Evolutionary conservation across 2,329 filamentous ascomycete species (phyloP).

Genomic region (Herpotrichia juniperi): DNA sequence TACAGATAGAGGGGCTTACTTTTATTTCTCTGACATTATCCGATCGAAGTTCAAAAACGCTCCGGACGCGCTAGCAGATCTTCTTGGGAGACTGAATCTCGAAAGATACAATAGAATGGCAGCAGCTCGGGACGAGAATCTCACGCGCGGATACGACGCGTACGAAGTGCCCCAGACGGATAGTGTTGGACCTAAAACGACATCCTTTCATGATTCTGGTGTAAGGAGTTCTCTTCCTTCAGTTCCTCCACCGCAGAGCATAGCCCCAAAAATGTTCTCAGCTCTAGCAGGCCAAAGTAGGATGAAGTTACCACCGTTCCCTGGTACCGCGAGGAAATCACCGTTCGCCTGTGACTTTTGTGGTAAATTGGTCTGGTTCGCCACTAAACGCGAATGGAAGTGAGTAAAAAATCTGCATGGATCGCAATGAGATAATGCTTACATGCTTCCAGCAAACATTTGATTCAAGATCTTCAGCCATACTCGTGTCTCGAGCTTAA

Average conservation of each 20-base stretch:
- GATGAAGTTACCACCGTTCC: neutral
- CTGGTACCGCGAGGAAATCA: neutral
- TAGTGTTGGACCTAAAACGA: neutral
- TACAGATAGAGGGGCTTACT: neutral
- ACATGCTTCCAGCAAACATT: neutral
- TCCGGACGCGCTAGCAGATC: neutral
- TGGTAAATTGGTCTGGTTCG: neutral
- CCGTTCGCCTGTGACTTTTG: neutral
- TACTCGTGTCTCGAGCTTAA: slow-evolving; percentile 5
- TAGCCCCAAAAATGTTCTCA: neutral
- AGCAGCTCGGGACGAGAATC: neutral
- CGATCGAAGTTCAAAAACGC: neutral
- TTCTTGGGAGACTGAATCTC: neutral
- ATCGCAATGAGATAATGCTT: no score
- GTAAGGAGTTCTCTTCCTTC: neutral
- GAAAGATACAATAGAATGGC: neutral
- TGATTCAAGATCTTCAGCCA: slow-evolving; percentile 5
- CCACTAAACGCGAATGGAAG: neutral
- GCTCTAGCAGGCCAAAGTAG: neutral
- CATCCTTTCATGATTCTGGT: slow-evolving; percentile 1
- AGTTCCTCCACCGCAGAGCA: neutral
- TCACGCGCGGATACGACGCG: neutral
- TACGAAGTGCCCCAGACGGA: neutral
- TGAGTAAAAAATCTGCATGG: neutral
- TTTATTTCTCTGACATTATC: neutral